phyloP scores from a whole-genome alignment of 2,329 filamentous ascomycete species.

The Chaetomium globosum region DNA sequence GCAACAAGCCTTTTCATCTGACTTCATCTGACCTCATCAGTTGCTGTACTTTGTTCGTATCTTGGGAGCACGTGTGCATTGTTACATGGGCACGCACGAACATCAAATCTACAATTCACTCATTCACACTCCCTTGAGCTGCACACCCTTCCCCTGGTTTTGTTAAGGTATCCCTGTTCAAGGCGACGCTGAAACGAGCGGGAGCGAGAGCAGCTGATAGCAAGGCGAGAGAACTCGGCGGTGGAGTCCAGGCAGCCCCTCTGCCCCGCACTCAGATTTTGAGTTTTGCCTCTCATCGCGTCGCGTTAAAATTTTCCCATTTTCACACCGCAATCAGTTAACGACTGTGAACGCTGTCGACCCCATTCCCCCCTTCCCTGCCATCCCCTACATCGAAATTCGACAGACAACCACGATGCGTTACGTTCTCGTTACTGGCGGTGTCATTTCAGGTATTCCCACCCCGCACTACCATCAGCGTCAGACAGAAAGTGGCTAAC shows the following conservation, averaged over 20 bases:
- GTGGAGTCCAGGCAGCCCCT: slow-evolving; percentile 14
- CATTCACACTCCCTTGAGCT: not conserved
- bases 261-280: slow-evolving; percentile 28
- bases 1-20: too few relatives aligned
- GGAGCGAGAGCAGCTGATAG: slow-evolving; percentile 12
- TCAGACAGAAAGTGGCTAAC: slow-evolving; percentile 18
- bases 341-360: slow-evolving; percentile 19
- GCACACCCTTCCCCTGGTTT: not conserved
- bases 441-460: slow-evolving; percentile 31
- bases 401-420: slow-evolving; percentile 28
- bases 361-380: not conserved
- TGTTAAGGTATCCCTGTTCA: not conserved
- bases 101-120: not conserved
- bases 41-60: too few relatives aligned
- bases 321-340: slow-evolving; percentile 24
- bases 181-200: slow-evolving; percentile 15
- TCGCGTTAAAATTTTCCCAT: slow-evolving; percentile 29
- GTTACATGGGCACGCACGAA: too few relatives aligned
- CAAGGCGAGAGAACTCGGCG: slow-evolving; percentile 11
- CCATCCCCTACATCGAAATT: slow-evolving; percentile 10
- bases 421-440: slow-evolving; percentile 32
- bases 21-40: too few relatives aligned
- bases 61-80: too few relatives aligned
- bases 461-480: not conserved
- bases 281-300: slow-evolving; percentile 19